Evolutionary conservation across 2,329 filamentous ascomycete genomes (phyloP), one percentile per base, ranked within the genome.

Genomic region (Fusarium anguioides): DNA sequence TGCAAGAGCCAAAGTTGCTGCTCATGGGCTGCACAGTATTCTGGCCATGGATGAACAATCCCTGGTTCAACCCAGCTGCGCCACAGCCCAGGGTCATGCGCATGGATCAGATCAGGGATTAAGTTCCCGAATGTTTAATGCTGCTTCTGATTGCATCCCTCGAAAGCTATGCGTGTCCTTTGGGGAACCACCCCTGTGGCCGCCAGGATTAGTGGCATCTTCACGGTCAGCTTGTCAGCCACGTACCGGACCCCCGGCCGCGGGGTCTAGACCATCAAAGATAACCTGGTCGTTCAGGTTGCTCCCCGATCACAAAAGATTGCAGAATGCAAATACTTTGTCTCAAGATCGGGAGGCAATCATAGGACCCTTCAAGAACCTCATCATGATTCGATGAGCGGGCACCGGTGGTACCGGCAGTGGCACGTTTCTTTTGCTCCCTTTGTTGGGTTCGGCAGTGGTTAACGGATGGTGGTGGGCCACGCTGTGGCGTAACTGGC

Each of bases 241-340:
- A 54, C 44, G 18, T 31, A 53, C 36, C 64, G 41, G 46, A 54
- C 37, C 45, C 55, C 66, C 40, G 42, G 47, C 57, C 58, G 56
- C 29, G 45, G 46, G 24, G 62, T 72, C 68, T 40, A 64, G 70
- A 70, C 51, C 67, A 44, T 18, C 18, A 33, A 47, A 47, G 33
- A 57, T 44, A 39, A 26, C 51, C 36, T 36, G 31, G 47, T 35
- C 40, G 37, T 33, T 33, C 57, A 47, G 36, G 31, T 37, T 27
- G 24, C 29, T 31, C 21, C 46, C 47, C 66, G 68, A 68, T 64
- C 46, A 51, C 42, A 44, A 45, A n/a, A 31, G 12, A 40, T 39
- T 18, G 27, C 27, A 36, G 26, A 33, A 15, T 53, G 42, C 42
- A 47, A 49, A 29, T 36, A 46, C 37, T 37, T 39, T 29, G 36